Evolutionary conservation across 78 protist species (phyloP), one percentile per base, ranked within the genome.

Genomic region (Dictyostelium citrinum): DNA sequence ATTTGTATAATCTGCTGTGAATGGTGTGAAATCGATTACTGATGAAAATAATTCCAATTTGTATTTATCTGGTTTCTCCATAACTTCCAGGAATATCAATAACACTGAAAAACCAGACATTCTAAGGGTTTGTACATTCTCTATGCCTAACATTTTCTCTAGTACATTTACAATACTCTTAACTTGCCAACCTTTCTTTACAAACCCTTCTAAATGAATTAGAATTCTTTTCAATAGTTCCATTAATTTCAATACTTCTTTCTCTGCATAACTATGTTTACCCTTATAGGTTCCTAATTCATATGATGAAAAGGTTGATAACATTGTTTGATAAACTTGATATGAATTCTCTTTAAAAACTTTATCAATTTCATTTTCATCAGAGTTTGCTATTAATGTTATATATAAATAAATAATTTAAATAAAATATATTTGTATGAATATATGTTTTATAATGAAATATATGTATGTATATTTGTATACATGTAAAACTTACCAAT

Each of bases 181-280:
- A 4, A 85, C 91, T 33, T 85, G 91, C 91, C 91, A 85, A 17
- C 91, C 91, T 41, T 85, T 85, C 37, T 60, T 74, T n/a, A 85
- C 83, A 64, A 76, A 76, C 3, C 84, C 91, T 29, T 85, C 91
- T n/a, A 85, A 76, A 76, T 85, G 91, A 12, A 85, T 85, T 20
- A 85, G 22, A 9, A 85, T 41, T 55, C 91, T 79, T 43, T 85
- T 85, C 27, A 85, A 49, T 41, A 85, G 33, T 27, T 85, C 91
- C 70, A 68, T 85, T 17, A 85, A 20, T 55, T 85, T 85, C 1
- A 58, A 9, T 14, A 85, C 60, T 55, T 85, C 91, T 55, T 85
- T 85, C 31, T 85, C 91, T 16, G 91, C 91, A 76, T 74, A 76
- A 68, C 79, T 81, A 20, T 85, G 91, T 61, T 85, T 85, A 12